Conservation (phyloP, 2,329 filamentous ascomycete species). For the Cadophora malorum region DNA sequence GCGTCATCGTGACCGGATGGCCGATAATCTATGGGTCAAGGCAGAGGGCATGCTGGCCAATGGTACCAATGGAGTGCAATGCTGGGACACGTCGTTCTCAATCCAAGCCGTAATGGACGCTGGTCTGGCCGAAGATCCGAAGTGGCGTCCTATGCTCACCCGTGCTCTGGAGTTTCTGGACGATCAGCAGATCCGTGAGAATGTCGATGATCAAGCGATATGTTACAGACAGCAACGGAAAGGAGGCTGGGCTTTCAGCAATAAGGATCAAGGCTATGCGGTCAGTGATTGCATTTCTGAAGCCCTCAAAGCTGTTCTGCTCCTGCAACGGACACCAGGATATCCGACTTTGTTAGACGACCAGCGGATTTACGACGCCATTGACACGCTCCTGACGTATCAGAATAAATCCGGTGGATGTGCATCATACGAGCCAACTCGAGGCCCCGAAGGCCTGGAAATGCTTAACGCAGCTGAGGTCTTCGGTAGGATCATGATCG, state of each 20-base stretch:
- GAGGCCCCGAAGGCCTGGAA: slow-evolving; percentile 80
- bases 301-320: slow-evolving; percentile 83
- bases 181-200: slow-evolving; percentile 86
- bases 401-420: slow-evolving; percentile 88
- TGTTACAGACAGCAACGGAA: slow-evolving; percentile 92
- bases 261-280: slow-evolving; percentile 87
- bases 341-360: slow-evolving; percentile 79
- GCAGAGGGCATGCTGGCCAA: slow-evolving; percentile 92
- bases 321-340: slow-evolving; percentile 78
- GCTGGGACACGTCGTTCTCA: slow-evolving; percentile 92
- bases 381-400: slow-evolving; percentile 90
- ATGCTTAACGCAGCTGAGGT: slow-evolving; percentile 94
- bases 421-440: slow-evolving; percentile 85
- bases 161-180: slow-evolving; percentile 88
- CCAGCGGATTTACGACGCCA: slow-evolving; percentile 80
- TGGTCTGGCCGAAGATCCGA: slow-evolving; percentile 76
- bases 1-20: slow-evolving; percentile 79
- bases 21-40: slow-evolving; percentile 92
- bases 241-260: slow-evolving; percentile 97
- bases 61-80: slow-evolving; percentile 97
- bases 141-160: slow-evolving; percentile 82
- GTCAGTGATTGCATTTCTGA: slow-evolving; percentile 96
- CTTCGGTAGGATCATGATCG: slow-evolving; percentile 96
- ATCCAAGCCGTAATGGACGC: slow-evolving; percentile 84
- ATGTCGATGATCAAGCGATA: slow-evolving; percentile 75